These are phyloP conservation scores for Alternaria viburni DNA, from an alignment of 2,329 filamentous ascomycete species.

Conservation along the genomic window DNA sequence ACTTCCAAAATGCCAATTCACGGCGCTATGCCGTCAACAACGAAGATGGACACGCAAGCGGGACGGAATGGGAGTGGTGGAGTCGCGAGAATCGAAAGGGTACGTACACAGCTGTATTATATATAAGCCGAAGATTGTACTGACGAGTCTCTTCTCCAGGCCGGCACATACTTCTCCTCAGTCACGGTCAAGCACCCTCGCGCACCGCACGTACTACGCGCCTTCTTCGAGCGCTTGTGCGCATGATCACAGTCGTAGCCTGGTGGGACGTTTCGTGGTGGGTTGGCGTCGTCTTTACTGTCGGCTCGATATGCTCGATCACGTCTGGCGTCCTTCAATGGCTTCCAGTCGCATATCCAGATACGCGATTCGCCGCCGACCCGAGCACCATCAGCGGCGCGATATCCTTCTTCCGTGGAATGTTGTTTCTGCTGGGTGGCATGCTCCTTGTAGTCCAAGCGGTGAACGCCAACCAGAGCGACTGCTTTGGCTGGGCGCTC, in stretches of 20 bases:
- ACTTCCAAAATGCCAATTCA: background rate
- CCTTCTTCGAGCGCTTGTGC: background rate
- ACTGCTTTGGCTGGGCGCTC: slow-evolving; percentile 1
- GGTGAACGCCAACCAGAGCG: background rate
- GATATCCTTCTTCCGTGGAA: background rate
- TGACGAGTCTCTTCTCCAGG: background rate
- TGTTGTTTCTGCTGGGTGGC: background rate
- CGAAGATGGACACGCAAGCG: background rate
- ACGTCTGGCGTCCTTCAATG: background rate
- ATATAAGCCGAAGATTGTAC: background rate
- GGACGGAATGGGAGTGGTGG: background rate
- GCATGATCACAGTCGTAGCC: background rate
- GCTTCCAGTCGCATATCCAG: background rate
- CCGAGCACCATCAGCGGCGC: background rate
- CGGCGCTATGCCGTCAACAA: background rate
- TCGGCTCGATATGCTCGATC: background rate
- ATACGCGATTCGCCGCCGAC: background rate
- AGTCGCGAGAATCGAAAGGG: slow-evolving; percentile 1
- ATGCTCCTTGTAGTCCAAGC: background rate
- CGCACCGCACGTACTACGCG: background rate
- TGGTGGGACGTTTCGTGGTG: slow-evolving; percentile 1
- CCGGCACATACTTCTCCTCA: background rate
- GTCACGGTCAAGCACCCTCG: background rate
- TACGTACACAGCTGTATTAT: background rate
- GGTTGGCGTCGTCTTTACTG: background rate